Base-by-base conservation (phyloP, 495 filamentous ascomycete species). In the Talaromyces nanjingensis region DNA sequence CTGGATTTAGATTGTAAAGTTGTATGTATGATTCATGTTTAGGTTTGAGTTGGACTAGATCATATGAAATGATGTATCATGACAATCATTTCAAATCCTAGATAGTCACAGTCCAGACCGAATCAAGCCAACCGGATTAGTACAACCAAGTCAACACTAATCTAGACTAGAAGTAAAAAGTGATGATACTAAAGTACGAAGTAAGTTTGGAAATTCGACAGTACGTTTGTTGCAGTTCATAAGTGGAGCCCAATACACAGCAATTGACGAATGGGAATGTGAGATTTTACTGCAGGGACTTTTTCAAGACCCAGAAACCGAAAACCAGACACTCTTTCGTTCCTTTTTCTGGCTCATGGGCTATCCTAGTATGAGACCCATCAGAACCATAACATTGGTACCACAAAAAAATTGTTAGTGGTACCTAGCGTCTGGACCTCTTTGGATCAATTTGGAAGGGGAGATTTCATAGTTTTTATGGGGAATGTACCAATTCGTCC, bases 321-420 rank as follows among this genome's bases (percentile, higher is more conserved):
- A 55, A 55, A 55, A 55, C 20, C 11, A 24, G 22, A 55, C 52
- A 55, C 22, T 55, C n/a, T 22, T 55, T 25, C 4, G 7, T 55
- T 55, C 9, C 20, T 27, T 55, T 55, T 24, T 29, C 52, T 55
- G 9, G 24, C 22, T 16, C 52, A 55, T 55, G 20, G 52, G 12
- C 52, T n/a, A 49, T 20, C 25, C 52, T 55, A 55, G 49, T 20
- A 16, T 25, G 31, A 37, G 56, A 59, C 56, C 56, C 56, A 59
- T 59, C 31, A 37, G 56, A 59, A 33, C 56, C 27, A 59, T 18
- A 22, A 59, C 20, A 20, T 18, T 59, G 56, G 56, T 59, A 59
- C 56, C 31, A 37, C 56, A 33, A 59, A 24, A 59, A 24, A 55
- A 55, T 14, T 14, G 52, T 55, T 55, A 55, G 52, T 55, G 8